Percentiles rank a stretch among this genome's conserved stretches.
Conservation (phyloP, 2,329 filamentous ascomycete species). For the Phialophora tarda region DNA sequence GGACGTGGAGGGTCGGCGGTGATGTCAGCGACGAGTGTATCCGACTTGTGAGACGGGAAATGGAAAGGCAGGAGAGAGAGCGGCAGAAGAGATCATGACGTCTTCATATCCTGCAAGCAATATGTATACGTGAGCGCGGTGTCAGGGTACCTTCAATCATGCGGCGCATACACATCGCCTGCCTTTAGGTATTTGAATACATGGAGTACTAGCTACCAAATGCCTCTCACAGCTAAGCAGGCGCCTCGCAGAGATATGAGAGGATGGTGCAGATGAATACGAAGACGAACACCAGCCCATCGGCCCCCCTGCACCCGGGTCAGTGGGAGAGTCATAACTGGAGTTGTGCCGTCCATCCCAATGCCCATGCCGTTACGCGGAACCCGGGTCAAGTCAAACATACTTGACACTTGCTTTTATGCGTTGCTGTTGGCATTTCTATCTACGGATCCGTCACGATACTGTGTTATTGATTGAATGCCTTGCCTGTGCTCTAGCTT, state of each 20-base stretch:
- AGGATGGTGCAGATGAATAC: no score
- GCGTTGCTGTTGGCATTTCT: neutral
- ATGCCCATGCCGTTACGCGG: neutral
- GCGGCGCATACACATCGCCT: neutral
- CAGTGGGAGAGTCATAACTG: no score
- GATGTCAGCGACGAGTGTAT: constrained; percentile 54
- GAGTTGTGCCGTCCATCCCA: neutral
- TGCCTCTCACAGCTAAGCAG: no score
- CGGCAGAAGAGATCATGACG: neutral
- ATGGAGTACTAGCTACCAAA: neutral
- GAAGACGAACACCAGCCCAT: neutral
- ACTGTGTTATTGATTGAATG: no score
- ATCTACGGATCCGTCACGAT: no score
- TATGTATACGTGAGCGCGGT: neutral
- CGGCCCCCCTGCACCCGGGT: neutral
- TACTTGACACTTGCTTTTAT: neutral
- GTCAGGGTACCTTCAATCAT: neutral
- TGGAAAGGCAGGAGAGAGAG: constrained; percentile 30
- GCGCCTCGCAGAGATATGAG: no score
- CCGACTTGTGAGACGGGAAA: constrained; percentile 50
- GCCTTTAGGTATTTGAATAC: neutral
- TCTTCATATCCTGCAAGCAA: neutral
- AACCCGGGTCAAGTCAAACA: neutral
- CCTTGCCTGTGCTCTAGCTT: no score
- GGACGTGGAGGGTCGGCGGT: constrained; percentile 53